Evolutionary conservation across 768 basidiomycete species (phyloP).

Genomic region (Crassisporium funariophilum): DNA sequence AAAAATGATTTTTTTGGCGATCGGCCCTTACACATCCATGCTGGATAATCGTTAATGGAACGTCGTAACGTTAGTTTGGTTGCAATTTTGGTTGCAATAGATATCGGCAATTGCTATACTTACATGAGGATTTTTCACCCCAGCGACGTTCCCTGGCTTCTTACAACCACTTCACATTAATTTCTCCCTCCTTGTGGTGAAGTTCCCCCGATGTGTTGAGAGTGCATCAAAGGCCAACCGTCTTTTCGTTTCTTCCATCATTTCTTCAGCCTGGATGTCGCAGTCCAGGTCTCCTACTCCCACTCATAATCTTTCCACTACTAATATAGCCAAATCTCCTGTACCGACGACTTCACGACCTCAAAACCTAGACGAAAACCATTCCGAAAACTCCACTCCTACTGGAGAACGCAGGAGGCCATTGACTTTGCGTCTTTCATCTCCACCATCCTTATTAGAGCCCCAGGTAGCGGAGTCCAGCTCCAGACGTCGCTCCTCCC

Average conservation of each 20-base stretch:
- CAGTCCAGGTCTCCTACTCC: conserved; percentile 48
- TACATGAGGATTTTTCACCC: conserved; percentile 27
- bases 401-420: conserved; percentile 26
- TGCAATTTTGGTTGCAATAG: conserved; percentile 29
- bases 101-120: conserved; percentile 37
- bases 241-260: conserved; percentile 34
- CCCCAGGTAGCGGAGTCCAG: conserved; percentile 24
- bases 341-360: conserved; percentile 46
- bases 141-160: conserved; percentile 21
- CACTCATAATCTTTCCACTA: conserved; percentile 40
- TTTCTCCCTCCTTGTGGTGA: conserved; percentile 24
- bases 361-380: conserved; percentile 38
- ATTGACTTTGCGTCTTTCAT: conserved; percentile 29
- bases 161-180: conserved; percentile 24
- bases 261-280: conserved; percentile 47
- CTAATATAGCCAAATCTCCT: conserved; percentile 38
- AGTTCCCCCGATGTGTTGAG: conserved; percentile 45
- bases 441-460: conserved; percentile 26
- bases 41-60: conserved; percentile 34
- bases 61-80: conserved; percentile 33
- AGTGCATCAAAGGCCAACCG: conserved; percentile 38
- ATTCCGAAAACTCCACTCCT: conserved; percentile 25
- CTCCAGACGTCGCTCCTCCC: conserved; percentile 23
- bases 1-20: conserved; percentile 24
- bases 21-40: conserved; percentile 26